These are phyloP conservation scores for Talaromyces liani DNA, from an alignment of 495 filamentous ascomycete species.

Conservation along the genomic window DNA sequence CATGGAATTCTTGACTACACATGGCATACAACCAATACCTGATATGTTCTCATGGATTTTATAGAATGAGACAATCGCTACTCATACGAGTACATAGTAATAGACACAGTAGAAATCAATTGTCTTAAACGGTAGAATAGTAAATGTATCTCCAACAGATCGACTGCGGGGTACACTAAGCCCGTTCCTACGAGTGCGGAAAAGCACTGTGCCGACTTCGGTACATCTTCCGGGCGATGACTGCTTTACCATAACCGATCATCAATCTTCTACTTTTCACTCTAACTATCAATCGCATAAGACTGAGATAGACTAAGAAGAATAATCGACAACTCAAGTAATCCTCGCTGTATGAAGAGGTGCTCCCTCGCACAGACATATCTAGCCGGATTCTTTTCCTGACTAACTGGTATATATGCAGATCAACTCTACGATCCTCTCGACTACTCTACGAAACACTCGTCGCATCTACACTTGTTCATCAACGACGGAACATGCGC, in stretches of 20 bases:
- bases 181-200: neutral
- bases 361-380: neutral
- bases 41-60: too few species aligned
- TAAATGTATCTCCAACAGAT: neutral
- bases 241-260: neutral
- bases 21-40: neutral
- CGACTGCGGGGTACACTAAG: neutral
- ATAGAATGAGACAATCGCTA: too few species aligned
- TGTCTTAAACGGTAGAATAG: neutral
- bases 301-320: too few species aligned
- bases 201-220: neutral
- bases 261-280: neutral
- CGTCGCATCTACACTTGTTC: neutral
- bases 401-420: neutral
- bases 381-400: neutral
- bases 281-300: too few species aligned
- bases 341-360: neutral
- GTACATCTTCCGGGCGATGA: neutral
- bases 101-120: neutral
- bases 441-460: neutral
- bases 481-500: conserved; percentile 47
- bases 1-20: too few species aligned
- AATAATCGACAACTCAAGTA: too few species aligned
- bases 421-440: neutral
- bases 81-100: too few species aligned